Percentiles rank a stretch among this genome's conserved stretches.
These are phyloP conservation scores for Babesia divergens DNA, from an alignment of 169 alveolate genomes.

Conservation along the genomic window DNA sequence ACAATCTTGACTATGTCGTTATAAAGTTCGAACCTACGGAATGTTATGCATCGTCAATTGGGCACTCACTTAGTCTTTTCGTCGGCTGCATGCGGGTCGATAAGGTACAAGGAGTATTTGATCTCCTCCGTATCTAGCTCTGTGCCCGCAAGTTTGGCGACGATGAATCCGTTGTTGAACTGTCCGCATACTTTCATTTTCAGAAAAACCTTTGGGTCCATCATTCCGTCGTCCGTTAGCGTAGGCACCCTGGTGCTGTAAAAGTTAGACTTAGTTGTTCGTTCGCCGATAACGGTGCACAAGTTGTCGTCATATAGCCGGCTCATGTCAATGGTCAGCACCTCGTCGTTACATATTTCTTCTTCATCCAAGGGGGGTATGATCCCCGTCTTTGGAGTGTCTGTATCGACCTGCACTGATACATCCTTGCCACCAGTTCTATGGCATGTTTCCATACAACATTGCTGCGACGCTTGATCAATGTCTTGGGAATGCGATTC, in stretches of 20 bases:
- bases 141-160: constrained; percentile 73
- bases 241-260: background rate
- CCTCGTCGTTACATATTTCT: background rate
- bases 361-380: too few species aligned
- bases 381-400: too few species aligned
- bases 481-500: too few species aligned
- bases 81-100: constrained; percentile 99
- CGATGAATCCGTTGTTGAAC: constrained; percentile 95
- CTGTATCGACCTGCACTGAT: too few species aligned
- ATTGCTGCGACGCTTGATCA: too few species aligned
- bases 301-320: constrained; percentile 18
- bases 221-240: background rate
- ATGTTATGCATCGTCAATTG: background rate
- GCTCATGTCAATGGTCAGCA: background rate
- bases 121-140: constrained; percentile 9
- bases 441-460: too few species aligned
- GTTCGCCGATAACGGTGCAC: background rate
- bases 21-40: constrained; percentile 84
- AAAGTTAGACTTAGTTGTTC: background rate
- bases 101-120: constrained; percentile 83
- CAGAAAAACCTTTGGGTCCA: constrained; percentile 83
- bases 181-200: constrained; percentile 83
- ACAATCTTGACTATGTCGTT: constrained; percentile 81
- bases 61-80: constrained; percentile 86
- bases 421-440: too few species aligned